Base-by-base conservation (phyloP, 345 rosid species). In the Gynandropsis gynandra region DNA sequence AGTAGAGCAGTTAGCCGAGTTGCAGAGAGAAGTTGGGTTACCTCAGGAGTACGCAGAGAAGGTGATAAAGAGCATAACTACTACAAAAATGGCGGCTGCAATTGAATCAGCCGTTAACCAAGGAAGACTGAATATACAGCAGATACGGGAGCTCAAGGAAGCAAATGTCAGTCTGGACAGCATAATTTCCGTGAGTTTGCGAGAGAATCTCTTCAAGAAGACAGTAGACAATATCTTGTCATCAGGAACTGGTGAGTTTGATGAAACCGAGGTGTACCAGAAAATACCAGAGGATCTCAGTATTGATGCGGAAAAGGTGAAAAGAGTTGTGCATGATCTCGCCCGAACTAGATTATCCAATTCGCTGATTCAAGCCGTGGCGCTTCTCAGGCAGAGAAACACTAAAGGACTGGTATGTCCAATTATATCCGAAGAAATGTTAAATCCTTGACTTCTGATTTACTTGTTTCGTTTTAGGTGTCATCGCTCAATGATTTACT, bases 231-330 rank as follows among this genome's bases (percentile, higher is more conserved):
- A 88, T 16, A 85, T 93, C 42, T 93, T 93, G 78, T 93, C 99
- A 1, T 80, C 99, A 0, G 99, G 99, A 53, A 85, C 95, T 5
- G 99, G 99, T 47, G 99, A 85, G 47, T 88, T 93, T 50, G 95
- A 82, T 27, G 87, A 69, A 48, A 82, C 69, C 52, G 95, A 82
- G 58, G 81, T 85, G 35, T 82, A 72, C 55, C 67, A 74, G 56
- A 85, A 80, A 73, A 76, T 85, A 59, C 96, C 99, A 4, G 67
- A 72, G 1, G 99, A 85, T 66, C 78, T 85, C 16, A 80, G 52
- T 61, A 68, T 85, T 41, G 71, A 77, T 43, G 50, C 53, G 37
- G 82, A 80, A 59, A 79, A 85, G 70, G 79, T 97, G 36, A 83
- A 70, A 58, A 41, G 9, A 10, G 71, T 67, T 35, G 78, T 81